These are phyloP conservation scores for Aureobasidium vineae DNA, from an alignment of 2,329 filamentous ascomycete genomes.

Conservation along the genomic window DNA sequence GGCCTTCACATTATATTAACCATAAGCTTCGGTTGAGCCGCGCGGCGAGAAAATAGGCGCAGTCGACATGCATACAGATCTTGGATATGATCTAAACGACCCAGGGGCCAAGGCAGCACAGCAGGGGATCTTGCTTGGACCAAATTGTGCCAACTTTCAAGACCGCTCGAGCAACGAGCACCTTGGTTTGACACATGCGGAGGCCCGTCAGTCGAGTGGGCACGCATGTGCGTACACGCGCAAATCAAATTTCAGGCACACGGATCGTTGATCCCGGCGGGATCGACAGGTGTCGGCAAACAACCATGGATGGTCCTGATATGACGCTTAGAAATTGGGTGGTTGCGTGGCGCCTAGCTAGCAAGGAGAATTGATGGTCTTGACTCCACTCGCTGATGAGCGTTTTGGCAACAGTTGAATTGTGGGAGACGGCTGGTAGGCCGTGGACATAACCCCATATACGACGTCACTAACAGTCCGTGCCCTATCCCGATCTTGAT, in stretches of 20 bases:
- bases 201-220: background rate
- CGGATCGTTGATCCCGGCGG: slow-evolving; percentile 15
- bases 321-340: slow-evolving; percentile 10
- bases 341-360: slow-evolving; percentile 20
- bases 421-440: slow-evolving; percentile 18
- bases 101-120: background rate
- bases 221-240: slow-evolving; percentile 14
- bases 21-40: background rate
- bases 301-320: background rate
- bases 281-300: slow-evolving; percentile 8
- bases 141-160: slow-evolving; percentile 19
- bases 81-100: background rate
- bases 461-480: slow-evolving; percentile 11
- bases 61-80: slow-evolving; percentile 7
- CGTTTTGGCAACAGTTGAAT: background rate
- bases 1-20: slow-evolving; percentile 8
- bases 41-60: slow-evolving; percentile 3
- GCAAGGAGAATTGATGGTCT: slow-evolving; percentile 8
- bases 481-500: slow-evolving; percentile 16
- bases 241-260: slow-evolving; percentile 17
- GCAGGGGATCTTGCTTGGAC: slow-evolving; percentile 12
- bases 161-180: background rate
- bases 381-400: slow-evolving; percentile 10
- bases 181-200: slow-evolving; percentile 22
- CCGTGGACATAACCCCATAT: slow-evolving; percentile 1